phyloP scores from a whole-genome alignment of 1,284 basidiomycete species.

The Pascua guehoae region DNA sequence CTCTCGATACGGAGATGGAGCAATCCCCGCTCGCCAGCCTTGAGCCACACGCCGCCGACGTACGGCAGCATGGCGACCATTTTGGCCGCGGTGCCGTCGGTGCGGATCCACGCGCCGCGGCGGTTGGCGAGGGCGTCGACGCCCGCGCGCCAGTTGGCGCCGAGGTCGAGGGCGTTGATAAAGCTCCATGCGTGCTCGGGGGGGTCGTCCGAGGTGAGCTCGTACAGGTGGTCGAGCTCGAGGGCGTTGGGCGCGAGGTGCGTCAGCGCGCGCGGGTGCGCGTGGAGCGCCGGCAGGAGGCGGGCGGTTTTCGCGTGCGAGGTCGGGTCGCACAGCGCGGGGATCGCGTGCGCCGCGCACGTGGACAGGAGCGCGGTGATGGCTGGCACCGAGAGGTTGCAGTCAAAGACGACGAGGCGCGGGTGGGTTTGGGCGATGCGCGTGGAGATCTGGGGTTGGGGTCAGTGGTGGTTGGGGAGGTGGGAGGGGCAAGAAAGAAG shows the following conservation, averaged over 20 bases:
- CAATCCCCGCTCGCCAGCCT: conserved; percentile 63
- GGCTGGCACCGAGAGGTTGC: conserved; percentile 63
- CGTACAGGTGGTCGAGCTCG: conserved; percentile 67
- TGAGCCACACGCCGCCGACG: conserved; percentile 74
- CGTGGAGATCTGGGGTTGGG: not conserved
- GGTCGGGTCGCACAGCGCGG: conserved; percentile 67
- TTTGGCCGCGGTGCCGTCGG: conserved; percentile 68
- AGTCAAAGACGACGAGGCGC: conserved; percentile 71
- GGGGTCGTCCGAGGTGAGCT: conserved; percentile 1
- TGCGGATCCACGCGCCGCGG: conserved; percentile 3
- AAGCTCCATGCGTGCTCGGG: conserved; percentile 26
- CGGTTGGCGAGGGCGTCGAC: conserved; percentile 53
- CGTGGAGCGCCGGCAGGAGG: conserved; percentile 63
- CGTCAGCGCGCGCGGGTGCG: conserved; percentile 52
- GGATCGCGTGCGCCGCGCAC: conserved; percentile 17
- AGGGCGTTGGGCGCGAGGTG: conserved; percentile 74
- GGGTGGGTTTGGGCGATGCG: conserved; percentile 56
- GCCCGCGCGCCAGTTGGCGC: conserved; percentile 61
- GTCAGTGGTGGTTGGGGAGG: conserved; percentile 1
- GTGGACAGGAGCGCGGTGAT: conserved; percentile 56
- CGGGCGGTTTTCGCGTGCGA: conserved; percentile 71
- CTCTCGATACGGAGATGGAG: conserved; percentile 47
- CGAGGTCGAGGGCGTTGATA: conserved; percentile 62
- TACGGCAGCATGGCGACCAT: conserved; percentile 73
- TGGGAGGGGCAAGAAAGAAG: not conserved